Conservation (phyloP, 768 basidiomycete genomes). For the Boletus subparvulus region DNA sequence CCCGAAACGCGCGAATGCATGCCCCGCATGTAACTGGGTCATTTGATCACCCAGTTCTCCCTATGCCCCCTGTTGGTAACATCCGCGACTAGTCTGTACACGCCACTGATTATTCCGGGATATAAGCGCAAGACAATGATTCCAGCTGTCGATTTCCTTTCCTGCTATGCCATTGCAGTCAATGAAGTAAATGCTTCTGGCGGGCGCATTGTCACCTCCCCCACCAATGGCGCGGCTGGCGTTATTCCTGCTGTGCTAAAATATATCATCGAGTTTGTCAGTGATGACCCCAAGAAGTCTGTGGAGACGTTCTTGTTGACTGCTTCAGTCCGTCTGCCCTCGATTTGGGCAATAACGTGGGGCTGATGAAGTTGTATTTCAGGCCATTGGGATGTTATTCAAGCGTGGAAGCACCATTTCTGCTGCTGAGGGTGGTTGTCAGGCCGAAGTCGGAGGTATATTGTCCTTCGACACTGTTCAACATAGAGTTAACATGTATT, state of each 20-base stretch:
- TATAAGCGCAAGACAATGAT: conserved; percentile 78
- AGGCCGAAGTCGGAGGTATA: conserved; percentile 90
- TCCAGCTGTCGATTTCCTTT: conserved; percentile 90
- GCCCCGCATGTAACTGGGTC: conserved; percentile 62
- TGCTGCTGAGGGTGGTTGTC: conserved; percentile 93
- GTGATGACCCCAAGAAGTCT: conserved; percentile 86
- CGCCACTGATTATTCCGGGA: neutral
- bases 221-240: conserved; percentile 91
- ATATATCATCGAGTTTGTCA: conserved; percentile 89
- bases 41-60: conserved; percentile 75
- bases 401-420: conserved; percentile 97
- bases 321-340: conserved; percentile 58
- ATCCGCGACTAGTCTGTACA: neutral
- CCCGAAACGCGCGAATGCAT: conserved; percentile 16
- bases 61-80: conserved; percentile 73
- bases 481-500: neutral
- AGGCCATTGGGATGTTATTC: conserved; percentile 94
- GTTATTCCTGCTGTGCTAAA: conserved; percentile 93
- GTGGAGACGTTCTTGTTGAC: conserved; percentile 89
- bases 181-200: conserved; percentile 95
- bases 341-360: neutral
- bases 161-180: conserved; percentile 91
- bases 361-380: conserved; percentile 10
- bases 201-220: conserved; percentile 92
- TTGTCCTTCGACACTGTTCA: neutral